Evolutionary conservation across 2,329 filamentous ascomycete species (phyloP), one percentile per base, ranked within the genome.

Genomic region (Monilinia aucupariae): DNA sequence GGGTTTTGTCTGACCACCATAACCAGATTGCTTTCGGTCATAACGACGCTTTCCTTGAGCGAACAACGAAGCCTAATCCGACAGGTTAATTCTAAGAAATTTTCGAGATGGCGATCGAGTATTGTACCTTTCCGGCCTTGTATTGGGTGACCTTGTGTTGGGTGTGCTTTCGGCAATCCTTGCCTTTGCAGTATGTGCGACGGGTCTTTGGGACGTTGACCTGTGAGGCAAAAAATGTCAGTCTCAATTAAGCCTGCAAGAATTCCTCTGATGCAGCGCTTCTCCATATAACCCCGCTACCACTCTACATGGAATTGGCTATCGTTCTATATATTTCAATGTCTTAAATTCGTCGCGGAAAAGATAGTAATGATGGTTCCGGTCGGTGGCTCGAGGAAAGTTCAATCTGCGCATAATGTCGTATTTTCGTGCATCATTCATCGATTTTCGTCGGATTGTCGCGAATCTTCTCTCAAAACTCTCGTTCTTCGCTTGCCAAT

Each of bases 1-100:
- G 75, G 96, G 94, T 85, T 99, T 99, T 77, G 94, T 99, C 85
- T 99, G 94, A 92, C 94, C 94, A 91, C 94, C 94, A 79, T 97
- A 97, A 90, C 93, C 93, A 79, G 89, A 91, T 85, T 97, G 93
- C 86, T 97, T 97, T 78, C 92, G 87, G 84, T 96, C 92, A 85
- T 97, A 97, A 89, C 93, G 92, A 82, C 93, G 91, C 90, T 97
- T 99, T 87, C 93, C 93, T 87, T 99, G 93, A 72, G 92, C 92
- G 85, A 92, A 96, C 72, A 93, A 85, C 77, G 92, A 96, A 78
- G 92, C 92, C 87, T 73, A 59, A 39, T 71, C 71, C 51, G 48
- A 37, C 10, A 6, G 53, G 37, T 64, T 71, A 68, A 58, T 32
- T 39, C 17, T 41, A 22, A 27, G 34, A 13, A 30, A 22, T n/a